Conservation (phyloP, 1,284 basidiomycete genomes). For the Hemileia vastatrix region DNA sequence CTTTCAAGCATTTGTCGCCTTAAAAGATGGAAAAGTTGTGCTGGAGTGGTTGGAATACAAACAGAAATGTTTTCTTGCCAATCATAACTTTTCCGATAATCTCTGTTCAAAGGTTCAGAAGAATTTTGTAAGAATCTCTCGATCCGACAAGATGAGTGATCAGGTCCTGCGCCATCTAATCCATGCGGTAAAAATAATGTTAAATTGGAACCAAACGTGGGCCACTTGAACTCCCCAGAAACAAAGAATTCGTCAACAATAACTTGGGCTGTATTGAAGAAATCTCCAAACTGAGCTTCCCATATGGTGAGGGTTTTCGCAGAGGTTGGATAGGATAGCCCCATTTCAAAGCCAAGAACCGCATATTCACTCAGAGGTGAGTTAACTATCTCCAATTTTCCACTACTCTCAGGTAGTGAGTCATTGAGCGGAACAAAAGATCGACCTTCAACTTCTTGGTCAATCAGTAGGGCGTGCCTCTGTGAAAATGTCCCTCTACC, state of each 20-base stretch:
- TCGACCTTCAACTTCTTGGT: constrained; percentile 62
- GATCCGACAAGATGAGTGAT: constrained; percentile 73
- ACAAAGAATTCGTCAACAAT: constrained; percentile 78
- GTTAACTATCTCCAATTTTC: constrained; percentile 56
- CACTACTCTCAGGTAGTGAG: constrained; percentile 34
- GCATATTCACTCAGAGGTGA: constrained; percentile 32
- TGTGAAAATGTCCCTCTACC: constrained; percentile 79
- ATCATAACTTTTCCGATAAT: not conserved
- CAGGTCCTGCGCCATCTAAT: constrained; percentile 72
- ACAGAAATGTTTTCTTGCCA: constrained; percentile 78
- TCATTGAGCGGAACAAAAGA: constrained; percentile 59
- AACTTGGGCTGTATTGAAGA: constrained; percentile 66
- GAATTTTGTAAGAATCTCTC: constrained; percentile 72
- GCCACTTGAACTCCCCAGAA: constrained; percentile 60
- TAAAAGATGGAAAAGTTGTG: constrained; percentile 79
- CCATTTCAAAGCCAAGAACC: constrained; percentile 63
- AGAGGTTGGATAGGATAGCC: constrained; percentile 66
- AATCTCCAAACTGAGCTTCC: constrained; percentile 74
- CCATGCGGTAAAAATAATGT: constrained; percentile 12
- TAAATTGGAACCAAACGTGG: not conserved
- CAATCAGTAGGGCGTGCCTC: constrained; percentile 78
- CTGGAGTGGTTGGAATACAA: constrained; percentile 72
- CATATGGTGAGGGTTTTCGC: constrained; percentile 70
- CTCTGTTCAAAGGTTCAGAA: not conserved
- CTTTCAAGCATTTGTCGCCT: constrained; percentile 72